Base-by-base conservation (phyloP, 1,284 basidiomycete species). In the Fomitopsis palustris region DNA sequence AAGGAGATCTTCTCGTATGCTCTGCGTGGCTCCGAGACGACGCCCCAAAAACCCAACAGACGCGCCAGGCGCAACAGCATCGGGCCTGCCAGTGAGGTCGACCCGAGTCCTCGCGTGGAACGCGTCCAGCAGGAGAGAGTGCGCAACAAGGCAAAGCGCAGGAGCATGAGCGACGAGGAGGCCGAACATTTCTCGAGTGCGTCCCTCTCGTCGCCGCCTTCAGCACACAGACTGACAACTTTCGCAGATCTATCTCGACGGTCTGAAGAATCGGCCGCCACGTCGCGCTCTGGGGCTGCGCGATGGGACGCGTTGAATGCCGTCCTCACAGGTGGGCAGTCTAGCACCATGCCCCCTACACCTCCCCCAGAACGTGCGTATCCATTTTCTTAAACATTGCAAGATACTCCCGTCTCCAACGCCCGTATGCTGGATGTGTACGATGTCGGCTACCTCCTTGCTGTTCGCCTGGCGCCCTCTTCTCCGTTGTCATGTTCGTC, bases 121-220 rank as follows among this genome's bases (percentile, higher is more conserved):
- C 73, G 75, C 61, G 71, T 80, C 38, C 67, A 75, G 35, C 74
- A 76, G 65, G 77, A 80, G 58, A 74, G 78, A 56, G 72, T 71
- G n/a, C 75, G 72, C 60, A 74, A 74, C 64, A 84, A 78, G 70
- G 79, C 78, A 9, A 83, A 85, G 63, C 75, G 81, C 57, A 79
- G 75, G 64, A 88, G 84, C 66, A 61, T 86, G 64, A 88, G 86
- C 64, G 88, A 90, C 61, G 87, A 89, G 64, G 88, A 89, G 66
- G 69, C 74, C 12, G 86, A 87, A 47, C 80, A 78, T 61, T 66
- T 71, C 41, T 72, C 77, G 41, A 78, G 87, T 90, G 70, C 66
- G 85, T 70, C 39, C 33, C 25, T 14, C 16, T 17, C 14, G 14
- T 7, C 8, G 17, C 19, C n/a, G 16, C 19, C 6, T 6, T 25